phyloP scores from a whole-genome alignment of 2,329 filamentous ascomycete genomes.

The Phialocephala sp. region DNA sequence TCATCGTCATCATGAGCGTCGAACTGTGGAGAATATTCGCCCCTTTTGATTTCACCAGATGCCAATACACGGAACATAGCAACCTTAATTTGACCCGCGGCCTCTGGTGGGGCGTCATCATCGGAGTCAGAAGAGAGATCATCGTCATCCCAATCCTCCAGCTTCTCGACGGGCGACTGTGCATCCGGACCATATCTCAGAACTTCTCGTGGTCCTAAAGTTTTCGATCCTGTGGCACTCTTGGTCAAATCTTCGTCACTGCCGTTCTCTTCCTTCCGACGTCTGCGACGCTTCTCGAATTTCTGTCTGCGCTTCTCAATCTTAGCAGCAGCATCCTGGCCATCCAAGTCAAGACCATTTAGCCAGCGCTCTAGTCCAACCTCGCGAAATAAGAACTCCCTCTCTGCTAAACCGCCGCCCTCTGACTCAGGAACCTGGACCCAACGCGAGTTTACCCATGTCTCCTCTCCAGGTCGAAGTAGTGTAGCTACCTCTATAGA shows the following conservation, averaged over 20 bases:
- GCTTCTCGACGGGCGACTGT: slow-evolving; percentile 73
- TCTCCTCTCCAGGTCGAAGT: slow-evolving; percentile 90
- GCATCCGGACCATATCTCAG: slow-evolving; percentile 83
- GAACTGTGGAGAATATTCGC: slow-evolving; percentile 97
- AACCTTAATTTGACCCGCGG: slow-evolving; percentile 97
- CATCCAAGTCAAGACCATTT: slow-evolving; percentile 93
- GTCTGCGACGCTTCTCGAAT: slow-evolving; percentile 70
- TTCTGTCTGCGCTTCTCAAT: slow-evolving; percentile 88
- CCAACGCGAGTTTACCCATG: slow-evolving; percentile 99
- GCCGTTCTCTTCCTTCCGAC: slow-evolving; percentile 59
- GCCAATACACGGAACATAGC: slow-evolving; percentile 94
- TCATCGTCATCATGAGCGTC: slow-evolving; percentile 96
- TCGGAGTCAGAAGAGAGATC: slow-evolving; percentile 75
- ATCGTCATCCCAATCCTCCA: slow-evolving; percentile 68
- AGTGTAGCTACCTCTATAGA: slow-evolving; percentile 67
- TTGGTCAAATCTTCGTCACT: slow-evolving; percentile 53
- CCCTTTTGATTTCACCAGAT: slow-evolving; percentile 95
- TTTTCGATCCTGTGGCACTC: slow-evolving; percentile 35
- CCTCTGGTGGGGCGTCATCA: slow-evolving; percentile 90
- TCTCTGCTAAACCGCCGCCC: slow-evolving; percentile 91
- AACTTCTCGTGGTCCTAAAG: slow-evolving; percentile 55
- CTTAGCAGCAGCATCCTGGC: slow-evolving; percentile 87
- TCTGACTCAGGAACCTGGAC: slow-evolving; percentile 91
- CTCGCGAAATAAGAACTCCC: slow-evolving; percentile 96
- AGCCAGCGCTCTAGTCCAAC: slow-evolving; percentile 96